Percentiles rank a stretch among this genome's conserved stretches.
phyloP scores from a whole-genome alignment of 2,329 filamentous ascomycete genomes.

The Fusarium graminum region DNA sequence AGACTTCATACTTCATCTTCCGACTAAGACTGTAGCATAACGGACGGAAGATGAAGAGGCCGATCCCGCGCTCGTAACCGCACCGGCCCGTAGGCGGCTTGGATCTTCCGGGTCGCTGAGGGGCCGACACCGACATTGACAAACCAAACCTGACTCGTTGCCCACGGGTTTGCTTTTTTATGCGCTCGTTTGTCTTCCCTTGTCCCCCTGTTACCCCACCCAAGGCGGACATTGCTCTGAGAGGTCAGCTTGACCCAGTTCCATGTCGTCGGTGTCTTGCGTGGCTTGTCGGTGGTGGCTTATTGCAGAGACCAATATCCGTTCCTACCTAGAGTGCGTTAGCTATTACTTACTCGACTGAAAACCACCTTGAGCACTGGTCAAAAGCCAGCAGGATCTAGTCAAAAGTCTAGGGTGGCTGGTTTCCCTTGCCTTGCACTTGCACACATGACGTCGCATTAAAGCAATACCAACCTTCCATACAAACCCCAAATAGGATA shows the following conservation, averaged over 20 bases:
- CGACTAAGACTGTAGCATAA: conserved; percentile 12
- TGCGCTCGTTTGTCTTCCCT: not conserved
- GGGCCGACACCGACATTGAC: conserved; percentile 2
- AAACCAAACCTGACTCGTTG: conserved; percentile 42
- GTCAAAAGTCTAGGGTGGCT: not conserved
- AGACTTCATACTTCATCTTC: no score
- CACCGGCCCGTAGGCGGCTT: conserved; percentile 42
- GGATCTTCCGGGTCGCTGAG: conserved; percentile 1
- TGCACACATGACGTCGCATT: conserved; percentile 36
- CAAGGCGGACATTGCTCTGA: conserved; percentile 22
- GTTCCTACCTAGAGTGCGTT: conserved; percentile 7
- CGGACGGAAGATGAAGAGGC: conserved; percentile 37
- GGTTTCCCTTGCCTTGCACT: conserved; percentile 24
- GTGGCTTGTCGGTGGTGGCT: conserved; percentile 42
- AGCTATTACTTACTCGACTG: not conserved
- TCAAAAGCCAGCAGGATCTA: not conserved
- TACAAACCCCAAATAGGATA: conserved; percentile 13
- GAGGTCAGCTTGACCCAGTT: conserved; percentile 48
- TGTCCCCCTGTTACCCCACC: conserved; percentile 11
- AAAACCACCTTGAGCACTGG: conserved; percentile 2
- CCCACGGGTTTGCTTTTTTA: conserved; percentile 31
- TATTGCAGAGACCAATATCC: not conserved
- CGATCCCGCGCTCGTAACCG: conserved; percentile 44
- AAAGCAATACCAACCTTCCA: conserved; percentile 35
- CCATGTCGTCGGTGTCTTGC: conserved; percentile 51